These are phyloP conservation scores for Suillus fuscotomentosus DNA, from an alignment of 768 basidiomycete species.

Conservation along the genomic window DNA sequence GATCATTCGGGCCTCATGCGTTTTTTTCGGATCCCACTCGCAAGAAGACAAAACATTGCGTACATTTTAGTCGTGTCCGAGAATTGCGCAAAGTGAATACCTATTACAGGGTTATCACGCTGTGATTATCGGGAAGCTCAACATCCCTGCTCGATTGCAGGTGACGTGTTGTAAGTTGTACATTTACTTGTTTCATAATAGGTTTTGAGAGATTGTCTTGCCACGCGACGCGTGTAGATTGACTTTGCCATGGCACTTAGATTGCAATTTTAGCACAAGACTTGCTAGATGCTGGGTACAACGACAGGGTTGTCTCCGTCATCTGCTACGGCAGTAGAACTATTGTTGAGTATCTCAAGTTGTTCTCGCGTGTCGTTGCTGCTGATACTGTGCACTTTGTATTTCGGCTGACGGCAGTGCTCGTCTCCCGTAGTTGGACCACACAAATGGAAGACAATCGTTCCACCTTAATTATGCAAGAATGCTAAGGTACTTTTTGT, in stretches of 20 bases:
- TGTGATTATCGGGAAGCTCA: not conserved
- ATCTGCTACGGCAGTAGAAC: not conserved
- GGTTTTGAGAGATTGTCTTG: not conserved
- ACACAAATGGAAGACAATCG: not conserved
- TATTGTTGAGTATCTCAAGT: not conserved
- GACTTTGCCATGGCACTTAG: not conserved
- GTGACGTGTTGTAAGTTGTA: not conserved
- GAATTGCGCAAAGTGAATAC: not conserved
- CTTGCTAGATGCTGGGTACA: not conserved
- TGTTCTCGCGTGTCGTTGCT: not conserved
- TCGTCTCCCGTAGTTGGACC: not conserved
- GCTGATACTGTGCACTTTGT: not conserved
- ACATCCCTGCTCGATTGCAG: not conserved
- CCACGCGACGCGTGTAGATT: not conserved
- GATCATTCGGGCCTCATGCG: not conserved
- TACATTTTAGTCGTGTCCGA: not conserved
- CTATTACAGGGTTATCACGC: not conserved
- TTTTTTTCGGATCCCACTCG: not conserved
- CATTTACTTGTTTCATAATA: not conserved
- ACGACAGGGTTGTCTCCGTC: not conserved
- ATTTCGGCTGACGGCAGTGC: not conserved
- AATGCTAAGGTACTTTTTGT: not conserved
- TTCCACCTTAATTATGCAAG: not conserved
- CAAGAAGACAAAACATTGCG: not conserved
- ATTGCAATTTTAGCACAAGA: not conserved